Evolutionary conservation across 179 eudicot species (phyloP).

Genomic region (Corrigiola litoralis): DNA sequence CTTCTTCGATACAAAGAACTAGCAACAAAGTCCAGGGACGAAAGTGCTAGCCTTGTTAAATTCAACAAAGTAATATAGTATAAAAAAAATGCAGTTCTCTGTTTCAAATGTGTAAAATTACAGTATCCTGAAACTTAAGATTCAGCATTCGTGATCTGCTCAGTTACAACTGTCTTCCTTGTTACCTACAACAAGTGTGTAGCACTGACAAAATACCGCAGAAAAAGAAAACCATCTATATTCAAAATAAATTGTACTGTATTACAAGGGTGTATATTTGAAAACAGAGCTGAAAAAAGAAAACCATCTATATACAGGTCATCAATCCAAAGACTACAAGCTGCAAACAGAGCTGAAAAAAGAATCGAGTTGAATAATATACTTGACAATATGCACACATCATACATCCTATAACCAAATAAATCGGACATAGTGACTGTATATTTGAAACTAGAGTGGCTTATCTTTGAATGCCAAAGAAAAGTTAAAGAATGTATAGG

Average conservation of each 20-base stretch:
- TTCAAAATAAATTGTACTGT: neutral
- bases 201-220: too few species aligned
- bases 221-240: constrained; percentile 1
- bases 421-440: constrained; percentile 11
- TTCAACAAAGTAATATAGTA: neutral
- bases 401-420: constrained; percentile 8
- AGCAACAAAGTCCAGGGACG: neutral
- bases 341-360: constrained; percentile 17
- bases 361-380: constrained; percentile 19
- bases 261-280: constrained; percentile 19
- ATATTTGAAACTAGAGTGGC: constrained; percentile 5
- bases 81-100: neutral
- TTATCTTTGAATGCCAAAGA: constrained; percentile 17
- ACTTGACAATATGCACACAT: constrained; percentile 21
- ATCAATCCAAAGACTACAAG: constrained; percentile 23
- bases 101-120: neutral
- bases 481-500: constrained; percentile 18
- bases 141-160: too few species aligned
- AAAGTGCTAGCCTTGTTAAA: neutral
- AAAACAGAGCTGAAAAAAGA: too few species aligned
- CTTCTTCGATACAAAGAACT: neutral
- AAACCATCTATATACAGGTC: constrained; percentile 4
- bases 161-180: neutral
- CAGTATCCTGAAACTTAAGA: neutral
- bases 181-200: neutral